Conservation (phyloP, 2,329 filamentous ascomycete species). For the Clonostachys solani region DNA sequence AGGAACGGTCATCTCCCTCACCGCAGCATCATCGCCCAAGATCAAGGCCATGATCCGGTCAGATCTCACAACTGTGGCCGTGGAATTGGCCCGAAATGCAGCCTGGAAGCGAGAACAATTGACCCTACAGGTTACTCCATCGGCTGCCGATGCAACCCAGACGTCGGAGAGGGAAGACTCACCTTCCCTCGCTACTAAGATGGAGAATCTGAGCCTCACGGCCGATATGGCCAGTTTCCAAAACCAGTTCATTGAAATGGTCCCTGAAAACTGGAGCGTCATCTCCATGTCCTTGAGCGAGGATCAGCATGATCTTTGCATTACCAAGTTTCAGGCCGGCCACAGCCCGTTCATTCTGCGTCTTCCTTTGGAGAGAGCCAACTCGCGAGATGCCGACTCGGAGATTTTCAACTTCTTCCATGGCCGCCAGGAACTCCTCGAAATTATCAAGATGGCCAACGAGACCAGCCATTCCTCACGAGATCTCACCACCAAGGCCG, state of each 20-base stretch:
- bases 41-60: conserved; percentile 43
- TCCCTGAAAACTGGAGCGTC: conserved; percentile 79
- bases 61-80: conserved; percentile 42
- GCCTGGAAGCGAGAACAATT: conserved; percentile 63
- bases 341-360: conserved; percentile 81
- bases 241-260: conserved; percentile 76
- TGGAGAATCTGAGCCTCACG: conserved; percentile 29
- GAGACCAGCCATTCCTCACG: conserved; percentile 71
- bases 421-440: conserved; percentile 72
- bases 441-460: conserved; percentile 80
- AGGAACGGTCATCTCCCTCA: conserved; percentile 61
- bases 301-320: conserved; percentile 76
- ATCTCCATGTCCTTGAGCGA: conserved; percentile 84
- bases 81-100: conserved; percentile 67
- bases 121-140: conserved; percentile 37
- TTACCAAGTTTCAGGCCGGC: conserved; percentile 77
- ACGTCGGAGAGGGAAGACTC: too few relatives aligned
- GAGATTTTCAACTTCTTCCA: conserved; percentile 81
- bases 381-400: conserved; percentile 70
- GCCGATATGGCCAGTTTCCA: conserved; percentile 64
- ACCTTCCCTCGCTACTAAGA: conserved; percentile 4
- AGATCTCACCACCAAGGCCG: conserved; percentile 68
- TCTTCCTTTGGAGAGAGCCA: conserved; percentile 78
- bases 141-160: neutral
- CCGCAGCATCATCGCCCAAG: conserved; percentile 50